Conservation (phyloP, 108 stramenopile species). For the Pseudonitzschia multiseries region DNA sequence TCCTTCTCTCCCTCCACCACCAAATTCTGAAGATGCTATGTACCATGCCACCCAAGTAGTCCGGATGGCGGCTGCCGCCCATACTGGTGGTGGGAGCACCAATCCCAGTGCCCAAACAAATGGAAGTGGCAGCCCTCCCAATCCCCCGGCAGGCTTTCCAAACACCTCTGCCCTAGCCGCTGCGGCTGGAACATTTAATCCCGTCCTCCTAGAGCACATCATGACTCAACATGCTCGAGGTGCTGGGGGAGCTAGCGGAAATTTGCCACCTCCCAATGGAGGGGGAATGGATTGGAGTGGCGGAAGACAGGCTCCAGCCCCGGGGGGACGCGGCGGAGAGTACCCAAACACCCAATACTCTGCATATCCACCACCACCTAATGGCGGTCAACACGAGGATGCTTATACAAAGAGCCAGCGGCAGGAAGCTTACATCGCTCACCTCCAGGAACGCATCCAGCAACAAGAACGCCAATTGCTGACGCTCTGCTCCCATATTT, state of each 20-base stretch:
- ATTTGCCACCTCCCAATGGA: not conserved
- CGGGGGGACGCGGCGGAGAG: not conserved
- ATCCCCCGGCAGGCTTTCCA: not conserved
- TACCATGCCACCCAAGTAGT: conserved; percentile 11
- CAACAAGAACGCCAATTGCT: conserved; percentile 17
- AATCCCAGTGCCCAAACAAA: no score
- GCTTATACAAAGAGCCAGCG: not conserved
- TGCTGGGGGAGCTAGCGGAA: not conserved
- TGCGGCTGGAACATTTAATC: conserved; percentile 14
- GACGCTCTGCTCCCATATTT: conserved; percentile 11
- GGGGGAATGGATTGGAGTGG: conserved; percentile 6
- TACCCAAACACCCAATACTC: not conserved
- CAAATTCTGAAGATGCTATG: conserved; percentile 10
- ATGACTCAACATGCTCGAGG: conserved; percentile 2
- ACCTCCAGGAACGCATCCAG: conserved; percentile 12
- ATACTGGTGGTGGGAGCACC: not conserved
- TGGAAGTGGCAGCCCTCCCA: not conserved
- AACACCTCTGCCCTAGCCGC: conserved; percentile 1
- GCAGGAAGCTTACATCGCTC: conserved; percentile 11
- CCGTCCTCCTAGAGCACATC: conserved; percentile 6
- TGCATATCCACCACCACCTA: not conserved
- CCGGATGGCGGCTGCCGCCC: conserved; percentile 6
- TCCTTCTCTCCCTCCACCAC: not conserved
- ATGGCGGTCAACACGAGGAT: not conserved
- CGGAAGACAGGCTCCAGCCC: not conserved